phyloP scores from a whole-genome alignment of 352 stramenopile species.

The Phytophthora pluvialis region DNA sequence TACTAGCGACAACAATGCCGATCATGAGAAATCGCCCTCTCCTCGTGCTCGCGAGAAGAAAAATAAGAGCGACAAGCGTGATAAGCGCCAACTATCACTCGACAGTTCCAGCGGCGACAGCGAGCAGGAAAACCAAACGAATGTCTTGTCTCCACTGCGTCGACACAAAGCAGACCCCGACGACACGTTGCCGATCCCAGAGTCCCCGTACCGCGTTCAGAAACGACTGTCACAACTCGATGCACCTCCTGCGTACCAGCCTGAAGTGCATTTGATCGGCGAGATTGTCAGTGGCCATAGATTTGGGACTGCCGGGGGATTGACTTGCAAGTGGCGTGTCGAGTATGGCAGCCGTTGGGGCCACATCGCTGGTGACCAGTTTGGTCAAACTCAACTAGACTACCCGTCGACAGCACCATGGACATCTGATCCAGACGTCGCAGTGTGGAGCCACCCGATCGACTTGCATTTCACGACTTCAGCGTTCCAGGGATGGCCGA shows the following conservation, averaged over 20 bases:
- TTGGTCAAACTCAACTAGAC: constrained; percentile 71
- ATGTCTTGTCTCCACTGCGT: constrained; percentile 32
- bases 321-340: constrained; percentile 74
- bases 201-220: constrained; percentile 19
- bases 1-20: constrained; percentile 14
- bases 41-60: constrained; percentile 11
- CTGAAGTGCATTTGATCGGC: constrained; percentile 74
- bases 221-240: constrained; percentile 33
- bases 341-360: constrained; percentile 66
- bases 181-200: constrained; percentile 23
- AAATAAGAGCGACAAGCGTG: constrained; percentile 11
- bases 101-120: constrained; percentile 28
- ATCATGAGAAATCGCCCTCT: constrained; percentile 4
- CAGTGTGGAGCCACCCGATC: constrained; percentile 70
- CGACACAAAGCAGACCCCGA: constrained; percentile 35
- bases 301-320: constrained; percentile 48
- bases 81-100: constrained; percentile 14
- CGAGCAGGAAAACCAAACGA: constrained; percentile 38
- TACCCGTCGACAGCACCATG: constrained; percentile 40
- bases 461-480: constrained; percentile 70
- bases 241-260: constrained; percentile 51
- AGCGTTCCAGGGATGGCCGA: constrained; percentile 69
- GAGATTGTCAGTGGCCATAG: constrained; percentile 66
- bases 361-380: constrained; percentile 62
- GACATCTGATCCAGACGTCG: constrained; percentile 33